phyloP scores from a whole-genome alignment of 2,329 filamentous ascomycete species.

The Penicillium hordei region DNA sequence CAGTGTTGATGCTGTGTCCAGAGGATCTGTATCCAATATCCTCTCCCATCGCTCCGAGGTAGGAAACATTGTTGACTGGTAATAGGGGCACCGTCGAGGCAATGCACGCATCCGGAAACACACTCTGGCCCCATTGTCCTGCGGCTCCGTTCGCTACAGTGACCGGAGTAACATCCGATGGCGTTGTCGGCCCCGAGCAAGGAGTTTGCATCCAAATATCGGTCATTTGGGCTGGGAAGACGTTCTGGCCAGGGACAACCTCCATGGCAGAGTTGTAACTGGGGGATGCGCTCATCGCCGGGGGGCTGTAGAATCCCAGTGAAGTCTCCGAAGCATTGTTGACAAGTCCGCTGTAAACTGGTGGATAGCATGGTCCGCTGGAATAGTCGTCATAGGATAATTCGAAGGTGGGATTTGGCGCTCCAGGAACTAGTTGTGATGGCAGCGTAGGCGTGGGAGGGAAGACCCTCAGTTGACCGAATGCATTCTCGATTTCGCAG shows the following conservation, averaged over 20 bases:
- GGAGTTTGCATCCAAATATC: constrained; percentile 30
- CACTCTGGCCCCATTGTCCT: constrained; percentile 20
- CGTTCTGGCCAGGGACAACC: constrained; percentile 8
- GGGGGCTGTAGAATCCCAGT: constrained; percentile 27
- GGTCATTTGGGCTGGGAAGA: constrained; percentile 18
- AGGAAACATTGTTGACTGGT: neutral
- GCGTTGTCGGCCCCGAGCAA: constrained; percentile 22
- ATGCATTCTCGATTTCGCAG: constrained; percentile 25
- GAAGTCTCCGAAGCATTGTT: constrained; percentile 24
- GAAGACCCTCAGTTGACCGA: constrained; percentile 24
- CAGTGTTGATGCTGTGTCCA: neutral
- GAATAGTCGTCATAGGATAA: constrained; percentile 26
- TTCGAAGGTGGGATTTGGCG: constrained; percentile 15
- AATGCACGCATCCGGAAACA: constrained; percentile 6
- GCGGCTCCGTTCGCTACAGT: constrained; percentile 12
- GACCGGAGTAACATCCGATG: constrained; percentile 12
- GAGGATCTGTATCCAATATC: neutral
- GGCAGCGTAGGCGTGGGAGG: constrained; percentile 26
- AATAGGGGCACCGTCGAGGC: neutral
- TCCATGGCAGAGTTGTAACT: constrained; percentile 28
- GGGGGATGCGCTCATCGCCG: constrained; percentile 25
- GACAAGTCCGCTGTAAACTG: constrained; percentile 21
- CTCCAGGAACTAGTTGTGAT: constrained; percentile 16
- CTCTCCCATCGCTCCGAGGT: neutral
- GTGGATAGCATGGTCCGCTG: constrained; percentile 24